These are phyloP conservation scores for Calonectria hawksworthii DNA, from an alignment of 2,329 filamentous ascomycete species.

Conservation along the genomic window DNA sequence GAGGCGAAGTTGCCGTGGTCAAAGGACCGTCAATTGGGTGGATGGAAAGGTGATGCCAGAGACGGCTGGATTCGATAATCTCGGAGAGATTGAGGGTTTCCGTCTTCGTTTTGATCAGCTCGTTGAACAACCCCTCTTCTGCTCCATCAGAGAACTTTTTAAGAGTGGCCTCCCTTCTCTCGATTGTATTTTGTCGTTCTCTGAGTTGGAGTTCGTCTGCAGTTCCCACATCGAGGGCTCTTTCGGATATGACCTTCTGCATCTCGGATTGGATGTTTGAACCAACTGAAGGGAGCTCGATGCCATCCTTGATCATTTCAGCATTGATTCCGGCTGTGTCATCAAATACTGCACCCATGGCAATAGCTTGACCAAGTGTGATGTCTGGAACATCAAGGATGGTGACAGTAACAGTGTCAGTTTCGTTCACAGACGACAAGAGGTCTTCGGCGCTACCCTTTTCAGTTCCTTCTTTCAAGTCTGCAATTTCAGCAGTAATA, in stretches of 20 bases:
- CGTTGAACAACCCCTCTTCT: conserved; percentile 85
- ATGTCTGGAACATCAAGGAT: conserved; percentile 88
- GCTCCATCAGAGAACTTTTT: conserved; percentile 87
- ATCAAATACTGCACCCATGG: conserved; percentile 91
- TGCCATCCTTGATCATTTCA: conserved; percentile 96
- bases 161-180: conserved; percentile 85
- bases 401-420: conserved; percentile 89
- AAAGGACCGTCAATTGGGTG: conserved; percentile 92
- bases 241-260: conserved; percentile 82
- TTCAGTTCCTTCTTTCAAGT: conserved; percentile 74
- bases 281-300: conserved; percentile 79
- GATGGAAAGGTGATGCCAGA: conserved; percentile 94
- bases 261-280: conserved; percentile 90
- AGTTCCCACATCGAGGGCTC: conserved; percentile 84
- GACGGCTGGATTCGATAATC: conserved; percentile 84
- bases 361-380: conserved; percentile 86
- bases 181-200: conserved; percentile 81
- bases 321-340: conserved; percentile 93
- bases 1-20: conserved; percentile 77
- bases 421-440: conserved; percentile 78
- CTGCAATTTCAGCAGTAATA: conserved; percentile 81
- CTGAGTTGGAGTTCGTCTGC: conserved; percentile 76
- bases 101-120: conserved; percentile 81
- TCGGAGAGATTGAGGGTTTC: conserved; percentile 81
- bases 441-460: conserved; percentile 74